These are phyloP conservation scores for Botrytis tulipae DNA, from an alignment of 2,329 filamentous ascomycete genomes.

Conservation along the genomic window DNA sequence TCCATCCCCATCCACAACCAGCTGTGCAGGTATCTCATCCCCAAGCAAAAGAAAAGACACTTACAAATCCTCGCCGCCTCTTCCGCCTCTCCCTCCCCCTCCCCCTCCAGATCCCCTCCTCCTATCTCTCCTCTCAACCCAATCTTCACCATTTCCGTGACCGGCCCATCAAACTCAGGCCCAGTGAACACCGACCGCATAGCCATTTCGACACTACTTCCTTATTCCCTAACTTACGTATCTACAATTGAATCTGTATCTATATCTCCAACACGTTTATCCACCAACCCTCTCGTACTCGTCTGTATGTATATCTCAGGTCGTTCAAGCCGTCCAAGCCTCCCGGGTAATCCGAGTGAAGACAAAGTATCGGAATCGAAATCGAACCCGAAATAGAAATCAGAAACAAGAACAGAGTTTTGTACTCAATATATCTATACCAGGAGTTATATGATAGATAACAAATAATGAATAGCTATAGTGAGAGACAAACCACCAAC, in stretches of 20 bases:
- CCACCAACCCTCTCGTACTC: too few species aligned
- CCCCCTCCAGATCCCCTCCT: not conserved
- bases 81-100: not conserved
- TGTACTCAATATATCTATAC: too few species aligned
- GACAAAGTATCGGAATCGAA: too few species aligned
- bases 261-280: not conserved
- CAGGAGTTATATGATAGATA: too few species aligned
- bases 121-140: not conserved
- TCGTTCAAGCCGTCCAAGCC: too few species aligned
- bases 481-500: too few species aligned
- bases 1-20: not conserved
- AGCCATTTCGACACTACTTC: not conserved
- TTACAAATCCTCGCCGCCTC: not conserved
- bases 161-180: not conserved
- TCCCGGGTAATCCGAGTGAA: too few species aligned
- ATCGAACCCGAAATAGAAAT: too few species aligned
- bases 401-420: too few species aligned
- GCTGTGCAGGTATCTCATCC: not conserved
- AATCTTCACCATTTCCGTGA: slow-evolving; percentile 4
- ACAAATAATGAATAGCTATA: too few species aligned
- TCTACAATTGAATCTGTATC: not conserved
- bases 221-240: not conserved
- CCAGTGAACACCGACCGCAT: not conserved
- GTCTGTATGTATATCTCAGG: not conserved
- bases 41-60: not conserved